Evolutionary conservation across 768 basidiomycete genomes (phyloP).

Genomic region (Tricholoma saponaceum): DNA sequence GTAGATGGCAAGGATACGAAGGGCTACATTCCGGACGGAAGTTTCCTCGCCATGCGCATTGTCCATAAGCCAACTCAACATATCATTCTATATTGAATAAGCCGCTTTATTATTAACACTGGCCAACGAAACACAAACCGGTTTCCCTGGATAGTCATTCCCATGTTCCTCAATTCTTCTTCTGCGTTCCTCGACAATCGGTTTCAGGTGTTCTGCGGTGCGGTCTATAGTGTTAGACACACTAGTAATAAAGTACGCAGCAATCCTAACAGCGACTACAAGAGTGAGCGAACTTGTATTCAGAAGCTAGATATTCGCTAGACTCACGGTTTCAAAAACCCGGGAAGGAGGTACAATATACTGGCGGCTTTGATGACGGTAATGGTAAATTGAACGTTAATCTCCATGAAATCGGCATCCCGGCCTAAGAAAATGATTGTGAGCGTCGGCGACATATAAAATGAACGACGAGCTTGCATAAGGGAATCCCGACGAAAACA

Average conservation of each 20-base stretch:
- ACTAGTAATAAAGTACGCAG: conserved; percentile 5
- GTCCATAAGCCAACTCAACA: conserved; percentile 18
- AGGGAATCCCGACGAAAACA: conserved; percentile 28
- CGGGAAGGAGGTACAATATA: conserved; percentile 28
- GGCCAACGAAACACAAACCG: conserved; percentile 12
- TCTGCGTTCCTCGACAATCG: conserved; percentile 11
- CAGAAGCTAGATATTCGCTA: no score
- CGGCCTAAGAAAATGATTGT: no score
- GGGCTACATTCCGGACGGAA: conserved; percentile 19
- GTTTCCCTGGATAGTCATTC: conserved; percentile 24
- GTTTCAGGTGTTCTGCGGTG: conserved; percentile 3
- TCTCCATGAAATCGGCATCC: conserved; percentile 21
- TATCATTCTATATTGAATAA: conserved; percentile 28
- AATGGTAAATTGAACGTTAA: conserved; percentile 27
- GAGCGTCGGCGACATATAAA: no score
- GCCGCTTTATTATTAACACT: no score
- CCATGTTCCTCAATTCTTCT: conserved; percentile 7
- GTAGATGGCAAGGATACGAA: conserved; percentile 31
- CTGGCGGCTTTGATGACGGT: conserved; percentile 22
- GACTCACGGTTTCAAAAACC: conserved; percentile 30
- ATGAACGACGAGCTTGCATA: conserved; percentile 22
- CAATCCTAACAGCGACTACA: conserved; percentile 2
- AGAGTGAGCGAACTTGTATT: background rate
- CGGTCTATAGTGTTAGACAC: conserved; percentile 4
- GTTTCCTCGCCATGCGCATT: conserved; percentile 26